Evolutionary conservation across 192 early-diverging fungal genomes (phyloP), one percentile per base, ranked within the genome.

Genomic region (Coemansia sp.): DNA sequence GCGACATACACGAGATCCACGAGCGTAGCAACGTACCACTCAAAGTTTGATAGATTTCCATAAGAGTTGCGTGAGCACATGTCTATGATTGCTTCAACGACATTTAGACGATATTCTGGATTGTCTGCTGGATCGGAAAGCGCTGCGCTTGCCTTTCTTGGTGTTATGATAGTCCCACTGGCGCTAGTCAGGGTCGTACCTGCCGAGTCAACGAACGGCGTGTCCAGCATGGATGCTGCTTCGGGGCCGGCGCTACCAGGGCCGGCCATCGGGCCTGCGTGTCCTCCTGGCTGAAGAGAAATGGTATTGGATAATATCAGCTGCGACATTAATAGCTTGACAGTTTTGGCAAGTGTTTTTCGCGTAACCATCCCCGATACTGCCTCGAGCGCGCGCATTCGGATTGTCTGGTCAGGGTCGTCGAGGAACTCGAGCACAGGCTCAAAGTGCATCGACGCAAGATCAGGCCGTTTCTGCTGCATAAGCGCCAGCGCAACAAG

Each of bases 11-110:
- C 90, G 9, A 98, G 82, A 49, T 91, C 90, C 2, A 89, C 87
- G 28, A 98, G 85, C 0, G 92, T 86, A 2, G 86, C 83, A 34
- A 98, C 84, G 66, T 97, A 97, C 97, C 97, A 99, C 71, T 97
- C 94, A 84, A 98, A 98, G 70, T 95, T 91, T 18, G 86, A 81
- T 31, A 97, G 84, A 66, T 94, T 87, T 20, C 83, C 85, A 63
- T 96, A 99, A 7, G 89, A 89, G 74, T 94, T 87, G 49, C 87
- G 87, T 9, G 89, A 87, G 72, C 95, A 96, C 64, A 97, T 90
- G 53, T 72, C 72, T 1, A 98, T 58, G 35, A 98, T 93, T 2
- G 89, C 87, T 56, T 87, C 79, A 42, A 95, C 90, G n/a, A 93
- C 93, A 61, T 91, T 85, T 10, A 81, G 74, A 23, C 93, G 88